Evolutionary conservation across 2,329 filamentous ascomycete genomes (phyloP).

Genomic region (Ophiostoma quercus): DNA sequence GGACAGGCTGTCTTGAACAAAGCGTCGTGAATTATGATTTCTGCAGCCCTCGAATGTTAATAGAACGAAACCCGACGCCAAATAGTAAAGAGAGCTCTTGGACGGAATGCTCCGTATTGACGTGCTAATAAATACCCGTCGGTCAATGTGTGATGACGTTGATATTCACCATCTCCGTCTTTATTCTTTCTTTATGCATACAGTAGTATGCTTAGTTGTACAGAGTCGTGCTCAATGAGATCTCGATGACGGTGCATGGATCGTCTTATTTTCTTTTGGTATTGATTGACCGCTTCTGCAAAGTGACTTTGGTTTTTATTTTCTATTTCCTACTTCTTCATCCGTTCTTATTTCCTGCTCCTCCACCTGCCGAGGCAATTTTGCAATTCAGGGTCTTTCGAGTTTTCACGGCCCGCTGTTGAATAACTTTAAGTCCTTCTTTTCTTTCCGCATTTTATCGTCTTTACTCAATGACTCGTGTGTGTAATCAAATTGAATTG

Average conservation of each 20-base stretch:
- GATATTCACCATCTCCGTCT: background rate
- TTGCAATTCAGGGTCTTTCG: background rate
- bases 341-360: background rate
- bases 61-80: background rate
- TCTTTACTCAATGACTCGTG: background rate
- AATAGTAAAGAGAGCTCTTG: background rate
- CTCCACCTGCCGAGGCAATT: background rate
- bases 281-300: background rate
- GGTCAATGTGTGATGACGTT: background rate
- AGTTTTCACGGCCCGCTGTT: background rate
- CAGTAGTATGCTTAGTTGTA: too few relatives aligned
- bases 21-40: background rate
- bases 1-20: too few relatives aligned
- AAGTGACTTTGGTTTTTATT: background rate
- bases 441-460: background rate
- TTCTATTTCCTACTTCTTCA: background rate
- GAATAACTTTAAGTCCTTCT: background rate
- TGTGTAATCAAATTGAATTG: background rate
- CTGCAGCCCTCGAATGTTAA: background rate
- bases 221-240: background rate
- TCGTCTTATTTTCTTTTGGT: background rate
- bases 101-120: background rate
- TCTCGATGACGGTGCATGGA: background rate
- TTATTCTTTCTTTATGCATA: background rate
- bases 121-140: conserved; percentile 10